Evolutionary conservation across 2,329 filamentous ascomycete genomes (phyloP).

Genomic region (Achaetomium macrosporum): DNA sequence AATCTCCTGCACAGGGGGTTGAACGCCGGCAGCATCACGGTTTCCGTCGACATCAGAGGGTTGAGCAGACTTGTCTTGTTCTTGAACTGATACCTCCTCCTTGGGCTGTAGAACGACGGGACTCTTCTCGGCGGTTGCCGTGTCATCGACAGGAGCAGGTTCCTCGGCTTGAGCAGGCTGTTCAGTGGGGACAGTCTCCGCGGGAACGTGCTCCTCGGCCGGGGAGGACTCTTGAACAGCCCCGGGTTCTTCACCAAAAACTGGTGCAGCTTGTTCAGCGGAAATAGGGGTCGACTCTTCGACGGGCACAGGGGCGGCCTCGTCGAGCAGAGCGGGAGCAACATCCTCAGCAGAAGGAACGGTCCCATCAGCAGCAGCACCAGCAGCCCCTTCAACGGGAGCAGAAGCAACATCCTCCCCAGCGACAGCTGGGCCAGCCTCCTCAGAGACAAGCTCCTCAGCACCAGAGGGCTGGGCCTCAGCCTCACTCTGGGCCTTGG

Average conservation of each 20-base stretch:
- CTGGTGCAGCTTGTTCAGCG: background rate
- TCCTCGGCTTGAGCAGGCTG: background rate
- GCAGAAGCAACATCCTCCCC: background rate
- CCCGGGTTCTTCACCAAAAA: background rate
- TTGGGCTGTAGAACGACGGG: background rate
- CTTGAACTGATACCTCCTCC: background rate
- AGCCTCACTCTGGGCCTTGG: constrained; percentile 5
- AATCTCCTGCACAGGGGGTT: too few species aligned
- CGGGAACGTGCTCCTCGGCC: background rate
- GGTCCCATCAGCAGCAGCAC: too few species aligned
- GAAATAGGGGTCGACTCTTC: background rate
- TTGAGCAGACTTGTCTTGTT: background rate
- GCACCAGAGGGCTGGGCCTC: background rate
- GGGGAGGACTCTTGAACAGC: background rate
- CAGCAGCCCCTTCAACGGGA: background rate
- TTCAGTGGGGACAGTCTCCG: background rate
- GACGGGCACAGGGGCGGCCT: background rate
- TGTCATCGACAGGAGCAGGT: background rate
- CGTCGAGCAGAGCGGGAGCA: background rate
- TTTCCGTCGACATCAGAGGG: background rate
- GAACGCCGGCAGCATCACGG: too few species aligned
- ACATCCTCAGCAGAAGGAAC: too few species aligned
- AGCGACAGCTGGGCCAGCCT: too few species aligned
- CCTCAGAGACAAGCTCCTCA: background rate
- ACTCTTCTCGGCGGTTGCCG: background rate